Evolutionary conservation across 2,329 filamentous ascomycete genomes (phyloP), one percentile per base, ranked within the genome.

Genomic region (Fusarium piperis): DNA sequence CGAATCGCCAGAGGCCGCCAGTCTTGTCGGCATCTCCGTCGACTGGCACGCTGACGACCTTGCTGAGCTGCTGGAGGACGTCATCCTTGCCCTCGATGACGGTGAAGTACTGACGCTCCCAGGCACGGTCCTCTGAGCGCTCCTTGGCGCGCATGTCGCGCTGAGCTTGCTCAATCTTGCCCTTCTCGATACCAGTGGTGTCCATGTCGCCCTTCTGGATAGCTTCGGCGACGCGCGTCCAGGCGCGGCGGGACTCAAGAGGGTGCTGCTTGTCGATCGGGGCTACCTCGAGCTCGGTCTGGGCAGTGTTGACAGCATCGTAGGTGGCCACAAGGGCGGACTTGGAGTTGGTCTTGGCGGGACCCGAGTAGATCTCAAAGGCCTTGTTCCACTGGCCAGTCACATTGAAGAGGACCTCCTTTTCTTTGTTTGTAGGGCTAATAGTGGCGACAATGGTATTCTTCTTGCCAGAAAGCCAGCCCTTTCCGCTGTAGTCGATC

Each of bases 391-490:
- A 99, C 80, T 97, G 94, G 26, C 96, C 96, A 32, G 94, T 91
- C 39, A 92, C 87, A n/a, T 91, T 94, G 85, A 95, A 98, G 55
- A 92, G 85, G 67, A 90, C 87, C 59, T 93, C 91, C 82, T 92
- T 93, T 81, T 91, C 94, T 82, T 86, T 85, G 84, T 90, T 83
- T 81, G 93, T 90, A 16, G 85, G 87, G 83, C 92, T 94, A 64
- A 98, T 80, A 26, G 86, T 86, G 15, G 94, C 95, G 13, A 86
- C 90, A 80, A 98, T 94, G 63, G 88, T 93, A 84, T 98, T 98
- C 86, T 97, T 98, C 87, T 97, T 97, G 73, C 95, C 96, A 51
- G 92, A 94, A 11, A 99, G 83, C 95, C 95, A 99, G 64, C 95
- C 95, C 80, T 94, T 95, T 77, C 95, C 95, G 68, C 90, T 93